Evolutionary conservation across 148 eudicot genomes (phyloP).

Genomic region (Limonium bicolor): DNA sequence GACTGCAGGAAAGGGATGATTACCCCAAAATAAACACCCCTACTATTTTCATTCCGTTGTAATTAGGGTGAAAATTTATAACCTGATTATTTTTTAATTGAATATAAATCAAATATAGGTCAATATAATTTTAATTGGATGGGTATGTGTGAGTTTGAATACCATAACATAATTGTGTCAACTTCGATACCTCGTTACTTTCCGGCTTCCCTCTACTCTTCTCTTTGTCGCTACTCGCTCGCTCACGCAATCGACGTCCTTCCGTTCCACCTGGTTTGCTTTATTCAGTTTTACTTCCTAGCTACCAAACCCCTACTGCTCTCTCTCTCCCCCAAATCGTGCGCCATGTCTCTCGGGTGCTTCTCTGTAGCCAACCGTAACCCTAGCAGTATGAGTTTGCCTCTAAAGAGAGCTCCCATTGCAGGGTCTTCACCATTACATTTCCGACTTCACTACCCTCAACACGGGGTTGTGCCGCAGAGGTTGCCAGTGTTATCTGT

Average conservation of each 20-base stretch:
- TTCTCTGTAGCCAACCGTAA: constrained; percentile 26
- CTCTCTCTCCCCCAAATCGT: background rate
- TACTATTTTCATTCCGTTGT: too few relatives aligned
- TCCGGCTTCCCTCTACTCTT: background rate
- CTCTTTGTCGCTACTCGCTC: background rate
- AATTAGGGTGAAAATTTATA: too few relatives aligned
- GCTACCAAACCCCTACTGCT: background rate
- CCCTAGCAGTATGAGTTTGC: constrained; percentile 12
- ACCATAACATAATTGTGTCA: too few relatives aligned
- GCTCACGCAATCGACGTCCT: background rate
- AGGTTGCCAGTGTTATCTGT: constrained; percentile 1
- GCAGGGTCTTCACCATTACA: constrained; percentile 12
- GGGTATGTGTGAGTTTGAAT: too few relatives aligned
- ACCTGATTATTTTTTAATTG: too few relatives aligned
- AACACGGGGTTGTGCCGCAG: constrained; percentile 6
- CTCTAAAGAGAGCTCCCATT: constrained; percentile 14
- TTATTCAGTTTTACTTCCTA: background rate
- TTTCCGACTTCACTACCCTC: constrained; percentile 4
- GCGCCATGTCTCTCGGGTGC: constrained; percentile 6
- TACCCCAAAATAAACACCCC: too few relatives aligned
- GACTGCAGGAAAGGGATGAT: too few relatives aligned
- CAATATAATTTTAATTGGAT: too few relatives aligned
- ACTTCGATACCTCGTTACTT: background rate
- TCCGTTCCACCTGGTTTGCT: background rate
- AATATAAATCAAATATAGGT: too few relatives aligned